Base-by-base conservation (phyloP, 192 early-diverging fungal genomes). In the Backusella tarrabulga region DNA sequence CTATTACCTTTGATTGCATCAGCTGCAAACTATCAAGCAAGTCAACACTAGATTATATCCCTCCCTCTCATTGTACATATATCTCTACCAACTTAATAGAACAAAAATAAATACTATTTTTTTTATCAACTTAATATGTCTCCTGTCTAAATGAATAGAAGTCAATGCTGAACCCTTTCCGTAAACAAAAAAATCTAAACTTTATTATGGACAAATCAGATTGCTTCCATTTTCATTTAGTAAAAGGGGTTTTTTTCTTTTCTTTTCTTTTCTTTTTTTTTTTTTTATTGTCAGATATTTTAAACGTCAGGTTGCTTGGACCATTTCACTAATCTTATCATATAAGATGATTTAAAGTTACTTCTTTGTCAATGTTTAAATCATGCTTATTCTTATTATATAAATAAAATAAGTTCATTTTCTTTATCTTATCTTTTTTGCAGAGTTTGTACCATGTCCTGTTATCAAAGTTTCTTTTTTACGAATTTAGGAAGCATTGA, bases 1-100 rank as follows among this genome's bases (percentile, higher is more conserved):
- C 14, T 79, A 0, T 23, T 79, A 21, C 78, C 73, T 32, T 63
- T 75, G 8, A 71, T 75, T 67, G 73, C 54, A 21, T 79, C 73
- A 19, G 78, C 73, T 52, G 68, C 72, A 21, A 74, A 75, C 35
- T 75, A 79, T 36, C 73, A 74, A 34, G 66, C 73, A 14, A 32
- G 11, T 12, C 56, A 63, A 63, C 23, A 63, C 11, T 63, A 63
- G 56, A 63, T 12, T 12, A 26, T 14, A 23, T 11, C 5, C 23
- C 23, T 2, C 26, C 54, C 29, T 15, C n/a, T 56, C 23, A 14
- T 29, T 63, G 56, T 63, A 63, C 56, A 63, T 63, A 63, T 40
- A 12, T 40, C 38, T 11, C 6, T 38, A 11, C 9, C 11, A 11
- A 11, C 29, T 63, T 63, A 63, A 29, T 23, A 29, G 8, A 63